Evolutionary conservation across 2,329 filamentous ascomycete species (phyloP).

Genomic region (Remersonia thermophila): DNA sequence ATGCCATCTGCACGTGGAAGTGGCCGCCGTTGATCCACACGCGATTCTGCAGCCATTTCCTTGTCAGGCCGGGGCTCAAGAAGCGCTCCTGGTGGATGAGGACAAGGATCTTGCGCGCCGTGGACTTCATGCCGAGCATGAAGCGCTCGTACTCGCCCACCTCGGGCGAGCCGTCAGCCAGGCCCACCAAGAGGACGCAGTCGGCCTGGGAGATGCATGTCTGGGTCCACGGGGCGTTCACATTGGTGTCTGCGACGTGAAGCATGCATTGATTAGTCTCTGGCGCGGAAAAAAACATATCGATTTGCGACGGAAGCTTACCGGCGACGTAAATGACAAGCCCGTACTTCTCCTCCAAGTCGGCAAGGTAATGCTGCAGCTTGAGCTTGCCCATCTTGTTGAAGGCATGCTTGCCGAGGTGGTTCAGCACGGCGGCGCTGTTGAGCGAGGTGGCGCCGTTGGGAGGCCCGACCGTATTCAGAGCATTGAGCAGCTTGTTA

Average conservation of each 20-base stretch:
- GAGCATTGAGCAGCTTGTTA: constrained; percentile 73
- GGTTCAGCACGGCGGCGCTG: constrained; percentile 85
- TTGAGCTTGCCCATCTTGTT: constrained; percentile 96
- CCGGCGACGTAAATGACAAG: constrained; percentile 87
- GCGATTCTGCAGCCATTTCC: constrained; percentile 81
- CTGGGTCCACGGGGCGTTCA: constrained; percentile 96
- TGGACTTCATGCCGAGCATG: constrained; percentile 92
- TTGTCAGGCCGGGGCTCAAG: constrained; percentile 69
- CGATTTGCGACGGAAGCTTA: constrained; percentile 35
- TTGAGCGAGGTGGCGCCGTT: constrained; percentile 89
- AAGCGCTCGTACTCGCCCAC: constrained; percentile 97
- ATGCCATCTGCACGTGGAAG: constrained; percentile 94
- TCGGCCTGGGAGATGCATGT: constrained; percentile 96
- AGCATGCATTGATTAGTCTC: too few relatives aligned
- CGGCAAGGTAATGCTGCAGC: constrained; percentile 87
- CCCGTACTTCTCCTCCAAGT: constrained; percentile 93
- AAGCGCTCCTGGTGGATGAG: constrained; percentile 82
- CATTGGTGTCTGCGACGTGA: constrained; percentile 62
- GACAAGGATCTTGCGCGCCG: constrained; percentile 83
- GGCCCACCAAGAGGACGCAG: constrained; percentile 82
- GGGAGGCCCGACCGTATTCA: constrained; percentile 76
- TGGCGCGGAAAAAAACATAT: too few relatives aligned
- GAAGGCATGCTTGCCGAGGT: constrained; percentile 90
- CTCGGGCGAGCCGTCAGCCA: constrained; percentile 78
- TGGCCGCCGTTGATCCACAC: constrained; percentile 98